These are phyloP conservation scores for Colletotrichum tamarilloi DNA, from an alignment of 2,329 filamentous ascomycete species.

Conservation along the genomic window DNA sequence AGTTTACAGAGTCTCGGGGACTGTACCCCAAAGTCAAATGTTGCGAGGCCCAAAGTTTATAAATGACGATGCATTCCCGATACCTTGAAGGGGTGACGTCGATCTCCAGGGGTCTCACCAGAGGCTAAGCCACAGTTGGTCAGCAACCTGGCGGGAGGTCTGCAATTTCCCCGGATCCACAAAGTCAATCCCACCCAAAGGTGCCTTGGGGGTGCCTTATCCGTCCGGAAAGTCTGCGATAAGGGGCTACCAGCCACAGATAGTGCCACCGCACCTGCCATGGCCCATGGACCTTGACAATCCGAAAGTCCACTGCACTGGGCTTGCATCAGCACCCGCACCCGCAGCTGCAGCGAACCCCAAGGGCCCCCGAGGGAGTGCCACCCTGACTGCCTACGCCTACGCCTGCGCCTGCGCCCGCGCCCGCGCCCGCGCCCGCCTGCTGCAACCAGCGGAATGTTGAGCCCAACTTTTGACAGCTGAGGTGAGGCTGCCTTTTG, in stretches of 20 bases:
- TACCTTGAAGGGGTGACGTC: slow-evolving; percentile 27
- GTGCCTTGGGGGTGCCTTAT: not conserved
- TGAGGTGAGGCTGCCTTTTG: slow-evolving; percentile 25
- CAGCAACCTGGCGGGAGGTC: slow-evolving; percentile 10
- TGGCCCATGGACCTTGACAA: slow-evolving; percentile 6
- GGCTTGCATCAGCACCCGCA: slow-evolving; percentile 12
- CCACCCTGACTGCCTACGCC: too few relatives aligned
- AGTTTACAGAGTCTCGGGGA: not conserved
- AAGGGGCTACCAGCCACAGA: slow-evolving; percentile 11
- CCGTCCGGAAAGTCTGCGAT: not conserved
- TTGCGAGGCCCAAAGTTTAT: not conserved
- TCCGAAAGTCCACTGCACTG: not conserved
- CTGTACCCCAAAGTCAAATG: not conserved
- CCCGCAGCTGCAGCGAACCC: slow-evolving; percentile 20
- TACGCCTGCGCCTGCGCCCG: not conserved
- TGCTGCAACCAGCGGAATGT: slow-evolving; percentile 26
- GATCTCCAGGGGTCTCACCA: slow-evolving; percentile 10
- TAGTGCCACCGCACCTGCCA: slow-evolving; percentile 22
- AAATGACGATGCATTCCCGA: not conserved
- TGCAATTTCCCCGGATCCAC: slow-evolving; percentile 34
- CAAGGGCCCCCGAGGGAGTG: not conserved
- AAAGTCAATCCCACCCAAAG: not conserved
- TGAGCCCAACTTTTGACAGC: slow-evolving; percentile 34
- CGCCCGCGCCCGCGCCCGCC: not conserved
- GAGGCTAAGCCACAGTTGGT: slow-evolving; percentile 25